Base-by-base conservation (phyloP, 1,284 basidiomycete genomes). In the Mrakiaceae sp. region DNA sequence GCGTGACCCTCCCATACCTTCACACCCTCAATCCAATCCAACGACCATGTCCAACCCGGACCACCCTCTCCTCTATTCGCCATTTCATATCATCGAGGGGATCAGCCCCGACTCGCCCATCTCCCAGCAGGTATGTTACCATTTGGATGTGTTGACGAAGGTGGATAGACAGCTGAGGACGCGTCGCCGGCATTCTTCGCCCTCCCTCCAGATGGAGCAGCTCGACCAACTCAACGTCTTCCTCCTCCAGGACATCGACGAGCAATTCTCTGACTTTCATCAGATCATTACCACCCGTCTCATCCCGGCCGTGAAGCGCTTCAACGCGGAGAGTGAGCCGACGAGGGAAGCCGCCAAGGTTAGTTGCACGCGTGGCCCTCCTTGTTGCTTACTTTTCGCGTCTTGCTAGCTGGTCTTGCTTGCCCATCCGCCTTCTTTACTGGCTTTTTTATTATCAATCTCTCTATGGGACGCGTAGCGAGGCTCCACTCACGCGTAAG, bases 141-240 rank as follows among this genome's bases (percentile, higher is more conserved):
- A 27, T 27, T 27, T 27, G 27, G 27, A 27, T 27, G 9, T n/a
- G 11, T 56, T n/a, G 27, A 27, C 27, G 27, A 27, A 27, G 27
- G 27, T 27, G 27, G 27, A 27, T 27, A 27, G 27, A 27, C 27
- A 27, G 27, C 27, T 27, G 27, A 27, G 27, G 27, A 27, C 27
- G 27, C 27, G 27, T 27, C 27, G 27, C 27, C 27, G 27, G 27
- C 27, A 27, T 27, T 40, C 27, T 5, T 49, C 40, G 42, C 48
- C 44, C 59, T 64, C 48, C 39, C 57, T 52, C 11, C 75, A 78
- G 66, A 87, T 93, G 65, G 91, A 96, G 74, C 90, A 94, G 77
- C 90, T 96, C 67, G 93, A 97, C 76, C 93, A 95, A 74, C 81
- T 95, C 70, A 96, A 96, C 70, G 96, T 93, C 1, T 81, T 95